Evolutionary conservation across 2,329 filamentous ascomycete genomes (phyloP).

Genomic region (Penicillium hesseltinei): DNA sequence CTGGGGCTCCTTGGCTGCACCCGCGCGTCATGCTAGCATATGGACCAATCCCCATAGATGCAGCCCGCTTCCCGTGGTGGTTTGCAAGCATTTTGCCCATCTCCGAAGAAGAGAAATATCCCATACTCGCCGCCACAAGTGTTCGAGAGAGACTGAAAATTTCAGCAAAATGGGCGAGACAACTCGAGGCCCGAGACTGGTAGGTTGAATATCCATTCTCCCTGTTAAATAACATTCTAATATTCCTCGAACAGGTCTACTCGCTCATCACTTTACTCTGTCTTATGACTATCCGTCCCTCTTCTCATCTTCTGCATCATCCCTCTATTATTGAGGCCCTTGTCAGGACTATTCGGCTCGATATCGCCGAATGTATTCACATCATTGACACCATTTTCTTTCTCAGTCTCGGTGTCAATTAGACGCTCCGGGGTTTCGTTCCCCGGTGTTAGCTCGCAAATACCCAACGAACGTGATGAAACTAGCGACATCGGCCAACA

Average conservation of each 20-base stretch:
- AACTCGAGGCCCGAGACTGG: slow-evolving; percentile 70
- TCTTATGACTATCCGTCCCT: slow-evolving; percentile 47
- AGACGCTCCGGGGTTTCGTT: slow-evolving; percentile 19
- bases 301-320: slow-evolving; percentile 36
- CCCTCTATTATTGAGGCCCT: slow-evolving; percentile 27
- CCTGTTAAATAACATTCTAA: slow-evolving; percentile 11
- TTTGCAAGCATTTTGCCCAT: slow-evolving; percentile 79
- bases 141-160: slow-evolving; percentile 81
- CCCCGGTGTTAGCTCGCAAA: slow-evolving; percentile 2
- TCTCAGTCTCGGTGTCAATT: slow-evolving; percentile 39
- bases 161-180: slow-evolving; percentile 72
- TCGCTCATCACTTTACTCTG: slow-evolving; percentile 35
- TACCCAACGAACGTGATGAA: slow-evolving; percentile 3
- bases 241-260: slow-evolving; percentile 26
- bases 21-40: slow-evolving; percentile 70
- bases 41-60: slow-evolving; percentile 73
- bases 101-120: slow-evolving; percentile 74
- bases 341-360: slow-evolving; percentile 21
- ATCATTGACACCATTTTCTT: slow-evolving; percentile 35
- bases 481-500: neutral
- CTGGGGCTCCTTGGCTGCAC: slow-evolving; percentile 72
- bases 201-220: slow-evolving; percentile 48
- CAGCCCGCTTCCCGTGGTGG: slow-evolving; percentile 83
- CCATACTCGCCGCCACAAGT: slow-evolving; percentile 68
- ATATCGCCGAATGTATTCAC: slow-evolving; percentile 31